Percentiles rank a stretch among this genome's conserved stretches.
Evolutionary conservation across 1,139 yeast genomes (phyloP).

Genomic region (Torulaspora pretoriensis): DNA sequence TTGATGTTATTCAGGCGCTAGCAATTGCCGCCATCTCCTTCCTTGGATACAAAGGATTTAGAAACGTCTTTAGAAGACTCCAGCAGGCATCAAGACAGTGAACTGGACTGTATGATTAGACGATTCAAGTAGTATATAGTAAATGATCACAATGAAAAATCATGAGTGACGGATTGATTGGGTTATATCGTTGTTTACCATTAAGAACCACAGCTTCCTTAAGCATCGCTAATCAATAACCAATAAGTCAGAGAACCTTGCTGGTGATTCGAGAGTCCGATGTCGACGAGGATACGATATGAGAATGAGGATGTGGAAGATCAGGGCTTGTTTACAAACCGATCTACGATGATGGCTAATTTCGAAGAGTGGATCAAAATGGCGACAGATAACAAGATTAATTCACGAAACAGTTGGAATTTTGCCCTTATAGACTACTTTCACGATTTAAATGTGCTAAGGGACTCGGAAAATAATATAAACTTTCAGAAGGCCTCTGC

Average conservation of each 20-base stretch:
- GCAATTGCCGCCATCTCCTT: constrained; percentile 13
- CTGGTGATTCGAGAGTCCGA: constrained; percentile 2
- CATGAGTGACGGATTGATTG: background rate
- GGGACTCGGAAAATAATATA: constrained; percentile 36
- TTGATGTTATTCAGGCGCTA: constrained; percentile 23
- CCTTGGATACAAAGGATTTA: constrained; percentile 7
- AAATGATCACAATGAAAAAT: background rate
- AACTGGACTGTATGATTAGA: background rate
- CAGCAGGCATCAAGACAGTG: constrained; percentile 2
- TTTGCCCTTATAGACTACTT: constrained; percentile 86
- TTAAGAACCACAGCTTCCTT: background rate
- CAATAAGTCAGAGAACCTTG: background rate
- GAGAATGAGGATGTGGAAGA: constrained; percentile 28
- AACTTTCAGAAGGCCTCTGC: constrained; percentile 71
- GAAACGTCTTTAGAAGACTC: constrained; percentile 1
- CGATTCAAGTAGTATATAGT: background rate
- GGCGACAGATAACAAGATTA: constrained; percentile 83
- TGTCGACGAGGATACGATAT: constrained; percentile 24
- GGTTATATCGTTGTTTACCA: background rate
- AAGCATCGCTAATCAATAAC: background rate
- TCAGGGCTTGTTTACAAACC: constrained; percentile 34
- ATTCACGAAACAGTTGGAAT: constrained; percentile 68
- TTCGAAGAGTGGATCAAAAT: constrained; percentile 88
- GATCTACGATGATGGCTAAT: constrained; percentile 51
- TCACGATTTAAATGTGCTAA: constrained; percentile 35